phyloP scores from a whole-genome alignment of 2,329 filamentous ascomycete species.

The Phoma herbarum region DNA sequence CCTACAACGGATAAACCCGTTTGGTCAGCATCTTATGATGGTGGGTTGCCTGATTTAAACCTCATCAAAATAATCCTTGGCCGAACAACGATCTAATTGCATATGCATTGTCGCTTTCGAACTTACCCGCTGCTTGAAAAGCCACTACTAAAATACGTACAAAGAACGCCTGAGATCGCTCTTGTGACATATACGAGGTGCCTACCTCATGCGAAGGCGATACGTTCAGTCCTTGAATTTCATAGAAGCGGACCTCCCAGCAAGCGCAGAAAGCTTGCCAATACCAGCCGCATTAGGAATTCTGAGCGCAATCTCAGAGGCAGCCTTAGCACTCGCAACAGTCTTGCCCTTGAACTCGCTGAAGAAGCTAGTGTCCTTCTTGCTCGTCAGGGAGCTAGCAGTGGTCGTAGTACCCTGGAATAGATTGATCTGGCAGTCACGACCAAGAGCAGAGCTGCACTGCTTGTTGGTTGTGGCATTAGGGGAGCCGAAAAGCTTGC shows the following conservation, averaged over 20 bases:
- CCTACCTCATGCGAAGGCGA: neutral
- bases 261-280: conserved; percentile 22
- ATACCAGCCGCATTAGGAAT: conserved; percentile 14
- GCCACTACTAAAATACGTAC: neutral
- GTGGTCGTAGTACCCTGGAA: conserved; percentile 22
- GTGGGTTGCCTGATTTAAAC: neutral
- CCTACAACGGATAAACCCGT: neutral
- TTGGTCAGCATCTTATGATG: neutral
- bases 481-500: conserved; percentile 23
- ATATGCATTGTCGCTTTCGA: neutral
- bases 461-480: conserved; percentile 21
- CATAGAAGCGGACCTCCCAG: conserved; percentile 9
- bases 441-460: conserved; percentile 21
- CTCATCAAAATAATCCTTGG: neutral
- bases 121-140: neutral
- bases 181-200: neutral
- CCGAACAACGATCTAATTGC: neutral
- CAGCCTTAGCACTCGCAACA: conserved; percentile 10
- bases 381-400: conserved; percentile 8
- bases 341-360: conserved; percentile 16
- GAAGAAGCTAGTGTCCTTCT: conserved; percentile 21
- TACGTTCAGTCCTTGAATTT: conserved; percentile 13
- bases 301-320: conserved; percentile 9
- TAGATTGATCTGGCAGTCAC: conserved; percentile 19
- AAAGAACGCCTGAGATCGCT: neutral